Conservation (phyloP, 495 filamentous ascomycete species). For the Penicillium pulvis region DNA sequence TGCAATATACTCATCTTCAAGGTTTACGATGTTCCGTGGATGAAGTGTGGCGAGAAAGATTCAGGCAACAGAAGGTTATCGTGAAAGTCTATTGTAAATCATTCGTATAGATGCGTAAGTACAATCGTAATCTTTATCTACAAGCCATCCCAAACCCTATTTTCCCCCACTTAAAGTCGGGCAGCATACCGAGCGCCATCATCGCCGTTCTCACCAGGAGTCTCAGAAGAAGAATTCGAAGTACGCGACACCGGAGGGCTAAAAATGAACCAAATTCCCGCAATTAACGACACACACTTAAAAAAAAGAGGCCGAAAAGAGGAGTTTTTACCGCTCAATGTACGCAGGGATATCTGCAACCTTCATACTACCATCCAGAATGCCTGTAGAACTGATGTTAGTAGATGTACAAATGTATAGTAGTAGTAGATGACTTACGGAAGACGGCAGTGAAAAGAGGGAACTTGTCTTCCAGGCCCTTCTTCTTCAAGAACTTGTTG, state of each 20-base stretch:
- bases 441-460: conserved; percentile 89
- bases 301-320: conserved; percentile 20
- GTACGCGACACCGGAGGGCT: conserved; percentile 27
- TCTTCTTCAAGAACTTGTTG: conserved; percentile 78
- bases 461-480: conserved; percentile 77
- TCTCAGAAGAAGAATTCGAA: conserved; percentile 19
- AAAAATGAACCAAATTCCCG: conserved; percentile 19
- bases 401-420: background rate
- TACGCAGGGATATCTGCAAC: conserved; percentile 46
- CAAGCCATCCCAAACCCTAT: conserved; percentile 16
- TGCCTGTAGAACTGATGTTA: conserved; percentile 24
- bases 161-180: conserved; percentile 24
- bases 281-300: conserved; percentile 37
- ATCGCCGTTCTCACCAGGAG: conserved; percentile 22
- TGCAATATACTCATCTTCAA: no score
- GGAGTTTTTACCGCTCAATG: conserved; percentile 50
- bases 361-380: conserved; percentile 45
- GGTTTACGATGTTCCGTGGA: background rate
- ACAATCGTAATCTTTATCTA: conserved; percentile 24
- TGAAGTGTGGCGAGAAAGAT: background rate
- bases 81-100: background rate
- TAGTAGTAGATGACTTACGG: conserved; percentile 33
- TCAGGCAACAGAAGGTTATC: no score
- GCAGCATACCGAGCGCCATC: conserved; percentile 26
- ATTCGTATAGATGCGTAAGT: conserved; percentile 23